Percentiles rank a stretch among this genome's conserved stretches.
These are phyloP conservation scores for Isoetes taiwanensis DNA, from an alignment of 75 land plant genomes.

Conservation along the genomic window DNA sequence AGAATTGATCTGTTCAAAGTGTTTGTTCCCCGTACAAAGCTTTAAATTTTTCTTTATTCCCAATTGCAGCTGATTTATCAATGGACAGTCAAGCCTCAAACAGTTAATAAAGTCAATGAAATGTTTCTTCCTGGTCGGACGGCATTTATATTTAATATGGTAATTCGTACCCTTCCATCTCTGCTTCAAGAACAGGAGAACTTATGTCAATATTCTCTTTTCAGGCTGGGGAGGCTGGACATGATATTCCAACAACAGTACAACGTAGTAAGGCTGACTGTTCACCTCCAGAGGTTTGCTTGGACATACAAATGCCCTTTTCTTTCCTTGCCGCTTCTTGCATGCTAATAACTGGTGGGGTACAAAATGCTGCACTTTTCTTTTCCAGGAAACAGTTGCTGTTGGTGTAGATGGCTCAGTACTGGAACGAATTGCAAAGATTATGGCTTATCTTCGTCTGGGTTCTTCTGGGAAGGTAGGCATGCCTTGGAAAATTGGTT, in stretches of 20 bases:
- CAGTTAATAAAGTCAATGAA: constrained; percentile 61
- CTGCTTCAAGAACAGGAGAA: background rate
- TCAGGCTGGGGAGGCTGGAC: constrained; percentile 54
- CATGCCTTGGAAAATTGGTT: background rate
- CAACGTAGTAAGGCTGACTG: constrained; percentile 98
- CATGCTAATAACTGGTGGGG: background rate
- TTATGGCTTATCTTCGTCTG: constrained; percentile 97
- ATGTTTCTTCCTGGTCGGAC: constrained; percentile 97
- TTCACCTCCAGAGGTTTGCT: constrained; percentile 73
- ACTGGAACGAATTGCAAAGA: constrained; percentile 93
- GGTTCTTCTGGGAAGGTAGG: constrained; percentile 86
- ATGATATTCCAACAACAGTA: constrained; percentile 92
- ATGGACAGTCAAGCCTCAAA: constrained; percentile 93
- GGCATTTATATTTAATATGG: constrained; percentile 81
- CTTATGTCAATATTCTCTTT: background rate
- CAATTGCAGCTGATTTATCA: constrained; percentile 67
- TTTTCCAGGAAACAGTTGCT: constrained; percentile 77
- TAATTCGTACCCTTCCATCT: constrained; percentile 16
- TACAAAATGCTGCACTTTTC: background rate
- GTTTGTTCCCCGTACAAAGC: background rate
- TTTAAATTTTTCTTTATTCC: background rate
- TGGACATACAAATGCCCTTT: background rate
- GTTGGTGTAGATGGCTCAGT: constrained; percentile 93
- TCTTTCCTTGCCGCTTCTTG: background rate
- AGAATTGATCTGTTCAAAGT: background rate